A percentile compares a stretch with the other conserved stretches of the same genome.
These are phyloP conservation scores for Casaregolazyma lundiana DNA, from an alignment of 1,139 yeast species.

Conservation along the genomic window DNA sequence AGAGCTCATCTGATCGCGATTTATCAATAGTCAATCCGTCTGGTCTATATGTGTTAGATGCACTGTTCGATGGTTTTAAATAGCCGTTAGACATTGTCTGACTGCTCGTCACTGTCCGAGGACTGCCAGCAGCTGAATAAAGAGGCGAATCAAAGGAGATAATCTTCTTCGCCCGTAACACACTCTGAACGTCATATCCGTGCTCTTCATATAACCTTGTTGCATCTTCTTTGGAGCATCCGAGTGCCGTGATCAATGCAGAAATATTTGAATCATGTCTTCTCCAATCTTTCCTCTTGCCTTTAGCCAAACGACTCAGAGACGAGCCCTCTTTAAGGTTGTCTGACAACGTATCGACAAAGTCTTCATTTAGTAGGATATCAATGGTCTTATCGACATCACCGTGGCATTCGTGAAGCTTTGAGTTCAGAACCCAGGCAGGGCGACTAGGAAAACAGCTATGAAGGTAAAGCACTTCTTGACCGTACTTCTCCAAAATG, in stretches of 20 bases:
- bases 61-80: neutral
- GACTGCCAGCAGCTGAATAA: neutral
- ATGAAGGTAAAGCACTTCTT: constrained; percentile 16
- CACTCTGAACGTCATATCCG: neutral
- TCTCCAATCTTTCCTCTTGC: constrained; percentile 1
- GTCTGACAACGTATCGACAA: constrained; percentile 16
- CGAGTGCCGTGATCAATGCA: neutral
- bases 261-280: neutral
- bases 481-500: constrained; percentile 3
- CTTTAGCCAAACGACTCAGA: neutral
- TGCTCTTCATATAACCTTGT: constrained; percentile 1
- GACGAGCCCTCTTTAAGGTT: constrained; percentile 10
- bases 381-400: constrained; percentile 25
- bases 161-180: neutral
- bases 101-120: too few species aligned
- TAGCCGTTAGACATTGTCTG: neutral
- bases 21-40: neutral
- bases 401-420: constrained; percentile 18
- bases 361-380: constrained; percentile 22
- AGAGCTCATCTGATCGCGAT: constrained; percentile 1
- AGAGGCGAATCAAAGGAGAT: neutral
- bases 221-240: neutral
- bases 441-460: constrained; percentile 26
- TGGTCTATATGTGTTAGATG: neutral
- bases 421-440: constrained; percentile 14